These are phyloP conservation scores for Corchorus olitorius DNA, from an alignment of 345 rosid genomes.

Conservation along the genomic window DNA sequence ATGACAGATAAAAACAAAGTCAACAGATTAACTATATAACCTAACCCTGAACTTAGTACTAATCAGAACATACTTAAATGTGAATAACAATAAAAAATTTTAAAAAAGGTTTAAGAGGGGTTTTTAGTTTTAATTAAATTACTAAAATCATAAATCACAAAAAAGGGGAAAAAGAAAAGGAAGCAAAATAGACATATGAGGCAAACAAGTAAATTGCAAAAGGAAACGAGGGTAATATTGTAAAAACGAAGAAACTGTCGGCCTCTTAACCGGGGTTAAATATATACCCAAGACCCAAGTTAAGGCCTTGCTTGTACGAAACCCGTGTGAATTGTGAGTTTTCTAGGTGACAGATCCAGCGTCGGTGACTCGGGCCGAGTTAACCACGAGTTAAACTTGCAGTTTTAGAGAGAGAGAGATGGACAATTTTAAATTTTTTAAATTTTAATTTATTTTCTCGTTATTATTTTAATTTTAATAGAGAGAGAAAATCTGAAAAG, in stretches of 20 bases:
- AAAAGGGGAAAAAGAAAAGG: neutral
- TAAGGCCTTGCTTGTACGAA: conserved; percentile 32
- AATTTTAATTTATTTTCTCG: neutral
- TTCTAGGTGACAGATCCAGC: conserved; percentile 34
- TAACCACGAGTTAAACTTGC: conserved; percentile 31
- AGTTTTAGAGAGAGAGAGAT: neutral
- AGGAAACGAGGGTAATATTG: conserved; percentile 32
- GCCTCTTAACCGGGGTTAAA: conserved; percentile 57
- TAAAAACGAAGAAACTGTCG: conserved; percentile 53
- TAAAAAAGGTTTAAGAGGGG: neutral
- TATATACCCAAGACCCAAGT: conserved; percentile 47
- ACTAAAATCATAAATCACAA: neutral
- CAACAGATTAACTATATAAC: neutral
- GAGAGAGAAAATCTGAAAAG: conserved; percentile 19
- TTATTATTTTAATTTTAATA: conserved; percentile 17
- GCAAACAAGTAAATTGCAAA: neutral
- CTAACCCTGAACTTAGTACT: neutral
- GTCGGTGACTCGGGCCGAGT: conserved; percentile 86
- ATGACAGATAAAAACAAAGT: neutral
- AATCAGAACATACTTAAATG: neutral
- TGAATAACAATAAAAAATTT: no score
- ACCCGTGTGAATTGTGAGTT: conserved; percentile 33
- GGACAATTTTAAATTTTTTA: neutral
- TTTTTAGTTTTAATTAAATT: no score
- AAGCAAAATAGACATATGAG: neutral